These are phyloP conservation scores for Colletotrichum chlorophyti DNA, from an alignment of 2,329 filamentous ascomycete species.

Conservation along the genomic window DNA sequence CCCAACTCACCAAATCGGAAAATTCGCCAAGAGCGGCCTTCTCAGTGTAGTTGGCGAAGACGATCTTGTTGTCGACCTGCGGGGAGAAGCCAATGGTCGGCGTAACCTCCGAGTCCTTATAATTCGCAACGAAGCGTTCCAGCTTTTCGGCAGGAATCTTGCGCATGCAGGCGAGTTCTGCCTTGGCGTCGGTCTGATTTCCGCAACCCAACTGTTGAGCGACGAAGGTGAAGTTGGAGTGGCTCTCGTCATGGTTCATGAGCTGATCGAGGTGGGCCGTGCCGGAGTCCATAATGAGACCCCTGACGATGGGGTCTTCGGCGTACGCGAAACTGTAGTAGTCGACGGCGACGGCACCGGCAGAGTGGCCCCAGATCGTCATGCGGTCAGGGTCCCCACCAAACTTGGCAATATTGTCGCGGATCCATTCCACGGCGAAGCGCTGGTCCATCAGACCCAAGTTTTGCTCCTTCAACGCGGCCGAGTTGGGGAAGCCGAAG, in stretches of 20 bases:
- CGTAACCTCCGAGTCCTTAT: constrained; percentile 34
- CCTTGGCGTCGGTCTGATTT: constrained; percentile 38
- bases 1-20: constrained; percentile 8
- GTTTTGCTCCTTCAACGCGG: constrained; percentile 44
- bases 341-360: constrained; percentile 47
- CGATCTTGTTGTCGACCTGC: constrained; percentile 37
- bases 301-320: constrained; percentile 47
- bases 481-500: constrained; percentile 40
- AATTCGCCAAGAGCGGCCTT: constrained; percentile 22
- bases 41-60: constrained; percentile 42
- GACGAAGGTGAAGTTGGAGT: constrained; percentile 47
- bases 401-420: constrained; percentile 56
- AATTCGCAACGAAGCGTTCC: constrained; percentile 37
- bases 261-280: constrained; percentile 36
- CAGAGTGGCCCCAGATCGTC: constrained; percentile 55
- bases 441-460: constrained; percentile 61
- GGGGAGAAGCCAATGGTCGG: constrained; percentile 40
- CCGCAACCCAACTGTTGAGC: constrained; percentile 44
- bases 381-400: constrained; percentile 55
- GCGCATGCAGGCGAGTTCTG: constrained; percentile 45
- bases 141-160: constrained; percentile 40
- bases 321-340: constrained; percentile 49
- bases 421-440: constrained; percentile 57
- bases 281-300: constrained; percentile 46
- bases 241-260: constrained; percentile 39